Evolutionary conservation across 2,329 filamentous ascomycete genomes (phyloP).

Genomic region (Colletotrichum caudatum): DNA sequence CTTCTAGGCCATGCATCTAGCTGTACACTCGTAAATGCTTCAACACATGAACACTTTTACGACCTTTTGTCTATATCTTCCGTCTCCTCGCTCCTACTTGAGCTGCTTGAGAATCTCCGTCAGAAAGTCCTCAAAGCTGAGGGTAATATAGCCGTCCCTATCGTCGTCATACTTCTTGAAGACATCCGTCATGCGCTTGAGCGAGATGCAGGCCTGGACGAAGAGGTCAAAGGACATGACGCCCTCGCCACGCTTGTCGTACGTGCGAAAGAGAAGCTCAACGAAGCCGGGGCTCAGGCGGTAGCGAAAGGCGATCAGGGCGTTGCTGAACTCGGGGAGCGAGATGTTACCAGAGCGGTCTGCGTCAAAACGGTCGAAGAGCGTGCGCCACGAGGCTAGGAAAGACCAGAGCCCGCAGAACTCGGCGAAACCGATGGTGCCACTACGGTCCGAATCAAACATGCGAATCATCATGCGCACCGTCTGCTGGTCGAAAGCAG

Average conservation of each 20-base stretch:
- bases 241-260: slow-evolving; percentile 80
- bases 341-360: slow-evolving; percentile 90
- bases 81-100: slow-evolving; percentile 53
- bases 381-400: slow-evolving; percentile 89
- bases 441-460: slow-evolving; percentile 93
- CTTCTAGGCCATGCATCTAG: not conserved
- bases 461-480: slow-evolving; percentile 99
- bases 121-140: slow-evolving; percentile 86
- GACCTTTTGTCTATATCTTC: not conserved
- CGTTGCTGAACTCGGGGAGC: slow-evolving; percentile 87
- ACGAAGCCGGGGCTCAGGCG: slow-evolving; percentile 87
- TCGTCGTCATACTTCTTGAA: slow-evolving; percentile 99
- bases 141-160: slow-evolving; percentile 89
- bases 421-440: slow-evolving; percentile 93
- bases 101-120: slow-evolving; percentile 75
- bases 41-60: not conserved
- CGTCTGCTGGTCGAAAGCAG: slow-evolving; percentile 91
- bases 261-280: slow-evolving; percentile 85
- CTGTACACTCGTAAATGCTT: not conserved
- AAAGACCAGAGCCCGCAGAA: slow-evolving; percentile 98
- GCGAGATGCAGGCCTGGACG: slow-evolving; percentile 94
- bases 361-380: slow-evolving; percentile 95
- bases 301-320: slow-evolving; percentile 93
- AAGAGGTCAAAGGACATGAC: slow-evolving; percentile 94
- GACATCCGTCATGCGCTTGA: slow-evolving; percentile 99